phyloP scores from a whole-genome alignment of 495 filamentous ascomycete genomes.

The Xylaria castorea region DNA sequence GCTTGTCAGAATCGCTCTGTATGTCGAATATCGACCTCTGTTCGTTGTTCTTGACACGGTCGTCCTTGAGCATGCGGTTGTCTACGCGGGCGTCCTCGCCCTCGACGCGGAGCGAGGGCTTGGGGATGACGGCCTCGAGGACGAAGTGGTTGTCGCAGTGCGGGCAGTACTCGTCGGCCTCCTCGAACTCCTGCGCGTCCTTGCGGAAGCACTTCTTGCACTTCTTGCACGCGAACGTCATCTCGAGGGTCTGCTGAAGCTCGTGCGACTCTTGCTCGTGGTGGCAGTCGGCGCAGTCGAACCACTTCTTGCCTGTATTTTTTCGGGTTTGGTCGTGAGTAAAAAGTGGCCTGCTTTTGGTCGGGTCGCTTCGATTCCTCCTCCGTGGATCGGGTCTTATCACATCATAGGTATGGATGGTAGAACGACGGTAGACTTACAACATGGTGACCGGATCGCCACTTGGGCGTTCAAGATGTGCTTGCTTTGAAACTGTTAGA shows the following conservation, averaged over 20 bases:
- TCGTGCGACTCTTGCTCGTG: conserved; percentile 76
- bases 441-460: conserved; percentile 92
- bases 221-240: conserved; percentile 97
- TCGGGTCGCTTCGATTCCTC: neutral
- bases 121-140: conserved; percentile 82
- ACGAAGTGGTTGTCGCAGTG: conserved; percentile 99
- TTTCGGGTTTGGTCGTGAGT: neutral
- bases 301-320: conserved; percentile 86
- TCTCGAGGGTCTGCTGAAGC: conserved; percentile 78
- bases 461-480: conserved; percentile 98
- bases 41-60: conserved; percentile 70
- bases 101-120: conserved; percentile 80
- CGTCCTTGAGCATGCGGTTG: conserved; percentile 91
- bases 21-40: conserved; percentile 75
- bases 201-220: conserved; percentile 98
- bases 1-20: conserved; percentile 71
- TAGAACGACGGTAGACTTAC: conserved; percentile 57
- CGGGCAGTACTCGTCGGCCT: conserved; percentile 99
- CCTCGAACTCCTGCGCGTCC: conserved; percentile 88
- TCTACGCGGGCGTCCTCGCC: conserved; percentile 88
- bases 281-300: conserved; percentile 97
- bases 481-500: conserved; percentile 63
- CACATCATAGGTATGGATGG: neutral
- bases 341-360: neutral
- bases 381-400: neutral